phyloP scores from a whole-genome alignment of 805 yeast species.

The Blastobotrys mokoenaii region DNA sequence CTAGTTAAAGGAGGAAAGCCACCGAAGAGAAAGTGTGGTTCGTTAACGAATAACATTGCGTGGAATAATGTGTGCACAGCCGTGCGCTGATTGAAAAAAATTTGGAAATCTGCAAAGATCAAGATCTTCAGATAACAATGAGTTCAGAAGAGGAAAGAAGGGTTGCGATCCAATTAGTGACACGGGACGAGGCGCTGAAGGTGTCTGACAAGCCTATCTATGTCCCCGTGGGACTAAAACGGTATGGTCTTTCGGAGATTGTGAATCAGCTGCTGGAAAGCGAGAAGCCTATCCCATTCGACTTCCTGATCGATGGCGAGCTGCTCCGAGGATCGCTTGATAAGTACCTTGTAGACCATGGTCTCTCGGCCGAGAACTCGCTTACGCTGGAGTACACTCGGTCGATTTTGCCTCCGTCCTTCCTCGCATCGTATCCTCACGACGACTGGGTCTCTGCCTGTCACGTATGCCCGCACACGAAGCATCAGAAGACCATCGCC shows the following conservation, averaged over 20 bases:
- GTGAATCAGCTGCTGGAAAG: conserved; percentile 73
- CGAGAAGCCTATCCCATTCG: conserved; percentile 72
- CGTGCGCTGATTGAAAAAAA: not conserved
- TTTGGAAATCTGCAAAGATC: not conserved
- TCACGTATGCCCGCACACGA: conserved; percentile 34
- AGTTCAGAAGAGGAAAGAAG: conserved; percentile 30
- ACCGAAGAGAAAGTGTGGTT: too few species aligned
- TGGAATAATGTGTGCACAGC: not conserved
- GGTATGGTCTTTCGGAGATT: conserved; percentile 90
- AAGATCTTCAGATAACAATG: too few species aligned
- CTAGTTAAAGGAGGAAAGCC: too few species aligned
- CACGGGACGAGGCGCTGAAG: conserved; percentile 69
- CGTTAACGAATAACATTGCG: not conserved
- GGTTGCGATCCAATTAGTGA: conserved; percentile 65
- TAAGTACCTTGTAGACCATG: conserved; percentile 68
- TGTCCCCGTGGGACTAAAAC: conserved; percentile 78
- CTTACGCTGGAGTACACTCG: conserved; percentile 82
- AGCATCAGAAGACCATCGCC: conserved; percentile 46
- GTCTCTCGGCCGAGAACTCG: conserved; percentile 72
- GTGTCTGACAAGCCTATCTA: conserved; percentile 68
- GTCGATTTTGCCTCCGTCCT: conserved; percentile 91
- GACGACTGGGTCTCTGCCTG: conserved; percentile 94
- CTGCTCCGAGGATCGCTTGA: conserved; percentile 70
- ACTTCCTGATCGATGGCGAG: conserved; percentile 81
- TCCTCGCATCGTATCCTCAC: conserved; percentile 75